Evolutionary conservation across 768 basidiomycete species (phyloP).

Genomic region (Coprinellus micaceus): DNA sequence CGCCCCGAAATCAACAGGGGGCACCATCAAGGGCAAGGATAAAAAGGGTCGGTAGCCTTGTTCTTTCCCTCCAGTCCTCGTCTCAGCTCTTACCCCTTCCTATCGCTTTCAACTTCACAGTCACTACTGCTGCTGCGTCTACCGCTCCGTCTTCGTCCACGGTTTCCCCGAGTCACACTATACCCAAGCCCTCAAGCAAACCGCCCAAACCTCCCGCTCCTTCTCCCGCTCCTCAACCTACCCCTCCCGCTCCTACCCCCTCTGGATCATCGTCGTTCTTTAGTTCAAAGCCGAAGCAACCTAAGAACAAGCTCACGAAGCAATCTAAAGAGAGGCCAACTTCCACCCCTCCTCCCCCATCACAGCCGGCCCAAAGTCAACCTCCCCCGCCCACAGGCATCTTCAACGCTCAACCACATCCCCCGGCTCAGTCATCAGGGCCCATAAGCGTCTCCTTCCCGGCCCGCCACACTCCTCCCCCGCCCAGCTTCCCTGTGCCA

Average conservation of each 20-base stretch:
- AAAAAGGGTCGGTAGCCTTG: slow-evolving; percentile 37
- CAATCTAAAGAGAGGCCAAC: no score
- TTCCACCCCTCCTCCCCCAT: background rate
- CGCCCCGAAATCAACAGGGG: slow-evolving; percentile 44
- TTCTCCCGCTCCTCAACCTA: background rate
- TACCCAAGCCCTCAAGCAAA: background rate
- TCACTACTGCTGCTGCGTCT: background rate
- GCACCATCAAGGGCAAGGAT: slow-evolving; percentile 17
- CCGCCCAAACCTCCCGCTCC: background rate
- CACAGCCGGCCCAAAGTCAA: slow-evolving; percentile 3
- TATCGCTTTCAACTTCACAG: background rate
- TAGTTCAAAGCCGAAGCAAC: slow-evolving; percentile 3
- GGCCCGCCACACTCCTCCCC: slow-evolving; percentile 23
- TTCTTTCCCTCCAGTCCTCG: background rate
- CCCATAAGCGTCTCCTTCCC: slow-evolving; percentile 40
- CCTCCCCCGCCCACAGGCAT: slow-evolving; percentile 8
- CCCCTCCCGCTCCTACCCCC: background rate
- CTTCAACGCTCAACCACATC: background rate
- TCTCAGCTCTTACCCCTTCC: slow-evolving; percentile 8
- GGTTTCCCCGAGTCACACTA: background rate
- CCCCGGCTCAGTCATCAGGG: slow-evolving; percentile 25
- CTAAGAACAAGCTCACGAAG: slow-evolving; percentile 3
- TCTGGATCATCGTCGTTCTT: background rate
- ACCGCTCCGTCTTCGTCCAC: background rate
- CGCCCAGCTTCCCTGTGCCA: slow-evolving; percentile 7